Evolutionary conservation across 2,329 filamentous ascomycete genomes (phyloP).

Genomic region (Colletotrichum paranaense): DNA sequence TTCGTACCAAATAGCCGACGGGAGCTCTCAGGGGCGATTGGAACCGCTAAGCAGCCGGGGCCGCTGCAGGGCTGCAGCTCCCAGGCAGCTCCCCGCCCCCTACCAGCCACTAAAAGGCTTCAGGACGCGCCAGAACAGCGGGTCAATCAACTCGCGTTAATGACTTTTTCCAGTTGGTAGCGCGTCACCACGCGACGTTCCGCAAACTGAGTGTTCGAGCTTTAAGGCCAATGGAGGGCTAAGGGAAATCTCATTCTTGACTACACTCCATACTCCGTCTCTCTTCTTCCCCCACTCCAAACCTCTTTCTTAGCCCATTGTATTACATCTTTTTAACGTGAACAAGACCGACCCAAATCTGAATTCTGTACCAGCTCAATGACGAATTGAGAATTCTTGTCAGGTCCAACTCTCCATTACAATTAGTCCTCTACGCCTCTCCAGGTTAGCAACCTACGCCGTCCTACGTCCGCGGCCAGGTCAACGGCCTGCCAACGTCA

Average conservation of each 20-base stretch:
- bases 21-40: conserved; percentile 10
- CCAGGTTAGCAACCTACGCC: background rate
- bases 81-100: conserved; percentile 6
- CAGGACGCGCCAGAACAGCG: conserved; percentile 26
- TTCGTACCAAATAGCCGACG: background rate
- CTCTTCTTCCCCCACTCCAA: background rate
- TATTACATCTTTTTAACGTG: background rate
- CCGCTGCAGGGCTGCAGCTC: conserved; percentile 29
- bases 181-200: conserved; percentile 32
- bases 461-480: background rate
- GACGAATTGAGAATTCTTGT: conserved; percentile 1
- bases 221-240: background rate
- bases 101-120: conserved; percentile 19
- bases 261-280: conserved; percentile 8
- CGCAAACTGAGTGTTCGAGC: conserved; percentile 22
- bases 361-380: background rate
- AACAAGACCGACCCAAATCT: background rate
- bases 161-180: conserved; percentile 6
- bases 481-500: conserved; percentile 14
- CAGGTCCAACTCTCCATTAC: background rate
- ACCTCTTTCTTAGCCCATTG: background rate
- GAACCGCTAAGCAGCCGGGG: conserved; percentile 10
- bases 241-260: conserved; percentile 20
- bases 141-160: conserved; percentile 22
- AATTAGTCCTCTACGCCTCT: conserved; percentile 7